Percentiles rank a stretch among this genome's conserved stretches.
Conservation (phyloP, 352 stramenopile species). For the Aphanomyces euteiches region DNA sequence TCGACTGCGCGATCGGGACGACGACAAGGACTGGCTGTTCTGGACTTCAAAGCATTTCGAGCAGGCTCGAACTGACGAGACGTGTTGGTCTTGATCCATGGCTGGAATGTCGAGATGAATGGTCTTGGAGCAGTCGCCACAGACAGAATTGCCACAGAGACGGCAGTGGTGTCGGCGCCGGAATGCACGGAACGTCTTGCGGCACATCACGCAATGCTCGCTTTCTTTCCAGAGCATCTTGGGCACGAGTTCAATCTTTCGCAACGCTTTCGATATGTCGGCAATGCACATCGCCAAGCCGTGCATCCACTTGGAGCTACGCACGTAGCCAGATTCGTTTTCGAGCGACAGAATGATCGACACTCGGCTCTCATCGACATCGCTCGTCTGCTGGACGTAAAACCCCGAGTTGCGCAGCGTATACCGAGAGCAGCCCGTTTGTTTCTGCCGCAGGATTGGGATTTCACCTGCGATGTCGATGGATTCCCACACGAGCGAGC, state of each 20-base stretch:
- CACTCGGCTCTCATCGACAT: slow-evolving; percentile 17
- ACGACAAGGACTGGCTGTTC: too few species aligned
- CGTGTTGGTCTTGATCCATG: slow-evolving; percentile 18
- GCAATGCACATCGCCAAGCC: slow-evolving; percentile 9
- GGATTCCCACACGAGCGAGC: slow-evolving; percentile 27
- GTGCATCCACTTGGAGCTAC: slow-evolving; percentile 27
- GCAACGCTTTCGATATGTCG: slow-evolving; percentile 5
- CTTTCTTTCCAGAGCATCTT: slow-evolving; percentile 9
- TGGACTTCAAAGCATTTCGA: slow-evolving; percentile 9
- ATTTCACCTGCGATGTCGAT: slow-evolving; percentile 21
- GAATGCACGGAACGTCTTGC: slow-evolving; percentile 23
- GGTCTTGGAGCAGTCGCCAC: slow-evolving; percentile 26
- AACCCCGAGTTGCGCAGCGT: slow-evolving; percentile 16
- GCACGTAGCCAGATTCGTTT: slow-evolving; percentile 21
- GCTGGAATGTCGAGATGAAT: slow-evolving; percentile 13
- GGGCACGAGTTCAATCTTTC: slow-evolving; percentile 22
- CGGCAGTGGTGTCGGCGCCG: slow-evolving; percentile 28
- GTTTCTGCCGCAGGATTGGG: slow-evolving; percentile 14
- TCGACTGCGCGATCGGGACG: not conserved
- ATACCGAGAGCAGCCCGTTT: slow-evolving; percentile 18
- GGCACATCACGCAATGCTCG: slow-evolving; percentile 23
- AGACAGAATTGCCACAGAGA: slow-evolving; percentile 22
- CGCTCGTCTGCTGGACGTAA: slow-evolving; percentile 23
- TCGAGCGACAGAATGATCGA: slow-evolving; percentile 14
- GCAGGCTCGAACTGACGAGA: slow-evolving; percentile 14